Evolutionary conservation across 805 yeast genomes (phyloP).

Genomic region (Pichia heedii): DNA sequence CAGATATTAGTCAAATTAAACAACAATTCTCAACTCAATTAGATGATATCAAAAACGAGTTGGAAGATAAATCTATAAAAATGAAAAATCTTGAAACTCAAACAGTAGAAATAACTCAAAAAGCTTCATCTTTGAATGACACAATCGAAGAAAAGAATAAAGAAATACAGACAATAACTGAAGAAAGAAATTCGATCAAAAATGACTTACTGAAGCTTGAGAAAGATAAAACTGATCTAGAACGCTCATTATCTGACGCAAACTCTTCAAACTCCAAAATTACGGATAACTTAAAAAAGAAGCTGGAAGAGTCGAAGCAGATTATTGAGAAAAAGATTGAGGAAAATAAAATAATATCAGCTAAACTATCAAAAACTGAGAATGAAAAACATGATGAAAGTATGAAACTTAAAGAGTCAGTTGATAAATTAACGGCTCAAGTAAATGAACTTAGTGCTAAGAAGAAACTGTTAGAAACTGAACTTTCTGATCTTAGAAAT

Average conservation of each 20-base stretch:
- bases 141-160: background rate
- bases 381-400: slow-evolving; percentile 1
- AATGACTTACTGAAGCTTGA: background rate
- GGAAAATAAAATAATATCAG: background rate
- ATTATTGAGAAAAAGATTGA: background rate
- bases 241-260: background rate
- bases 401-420: background rate
- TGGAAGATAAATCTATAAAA: slow-evolving; percentile 11
- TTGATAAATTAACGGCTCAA: background rate
- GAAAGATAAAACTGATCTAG: background rate
- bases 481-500: background rate
- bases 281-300: background rate
- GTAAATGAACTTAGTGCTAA: background rate
- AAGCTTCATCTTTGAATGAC: background rate
- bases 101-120: background rate
- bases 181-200: background rate
- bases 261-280: background rate
- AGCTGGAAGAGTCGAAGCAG: background rate
- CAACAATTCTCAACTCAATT: background rate
- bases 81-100: background rate
- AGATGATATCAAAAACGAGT: background rate
- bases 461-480: background rate
- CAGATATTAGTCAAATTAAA: slow-evolving; percentile 2
- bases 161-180: background rate
- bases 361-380: background rate